Evolutionary conservation across 2,329 filamentous ascomycete species (phyloP), one percentile per base, ranked within the genome.

Genomic region (Botryotinia convoluta): DNA sequence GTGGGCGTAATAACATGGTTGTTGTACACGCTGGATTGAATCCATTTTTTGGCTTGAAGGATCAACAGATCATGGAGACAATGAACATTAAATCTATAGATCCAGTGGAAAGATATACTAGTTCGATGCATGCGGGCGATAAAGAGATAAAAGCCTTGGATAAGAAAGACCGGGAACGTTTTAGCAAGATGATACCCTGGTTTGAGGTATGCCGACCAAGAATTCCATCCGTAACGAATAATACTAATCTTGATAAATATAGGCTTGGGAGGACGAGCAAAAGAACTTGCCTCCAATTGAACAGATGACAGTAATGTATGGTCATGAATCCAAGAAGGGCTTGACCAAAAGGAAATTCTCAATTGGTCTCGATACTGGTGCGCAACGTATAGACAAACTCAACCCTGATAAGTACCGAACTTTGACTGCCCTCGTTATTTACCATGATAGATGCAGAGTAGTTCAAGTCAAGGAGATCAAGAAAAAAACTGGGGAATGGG

Each of bases 81-180:
- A 70, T 61, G 68, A 70, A 60, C 54, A 26, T 70, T 0, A 70
- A 70, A 60, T 70, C 54, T 35, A 35, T 61, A 32, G 32, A 70
- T 45, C 37, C 18, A 44, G 35, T 8, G 14, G 7, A n/a, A 2
- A 5, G 42, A 29, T 7, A n/a, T 32, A 61, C 51, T 26, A 60
- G 68, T 26, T 60, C 51, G 16, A 44, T 42, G 63, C 44, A 44
- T 6, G 18, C 2, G 5, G 48, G n/a, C n/a, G 51, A 60, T n/a
- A 69, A 69, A 12, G 51, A 69, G 35, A 44, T 12, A 18, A 45
- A 57, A 14, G 14, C 16, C 1, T 12, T 48, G 14, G 14, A 26
- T 10, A 4, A 37, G 22, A 4, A 2, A 26, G 37, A n/a, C 5
- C 22, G 10, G 16, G 14, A 20, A 32, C 2, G 37, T 32, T 44